A percentile compares a stretch with the other conserved stretches of the same genome.
phyloP scores from a whole-genome alignment of 495 filamentous ascomycete species.

The Annulohypoxylon maeteangense region DNA sequence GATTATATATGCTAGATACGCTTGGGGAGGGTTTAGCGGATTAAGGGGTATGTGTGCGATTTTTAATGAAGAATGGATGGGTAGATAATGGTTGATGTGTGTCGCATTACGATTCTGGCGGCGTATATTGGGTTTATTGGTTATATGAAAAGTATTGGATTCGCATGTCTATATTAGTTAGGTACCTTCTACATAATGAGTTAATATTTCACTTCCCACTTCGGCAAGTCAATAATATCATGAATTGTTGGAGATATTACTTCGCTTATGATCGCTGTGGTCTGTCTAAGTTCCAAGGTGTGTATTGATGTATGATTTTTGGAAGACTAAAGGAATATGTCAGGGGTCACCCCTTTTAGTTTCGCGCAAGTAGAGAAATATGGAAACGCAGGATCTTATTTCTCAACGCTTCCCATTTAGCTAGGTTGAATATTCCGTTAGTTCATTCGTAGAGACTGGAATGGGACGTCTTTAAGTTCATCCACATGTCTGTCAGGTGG shows the following conservation, averaged over 20 bases:
- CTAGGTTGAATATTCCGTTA: too few species aligned
- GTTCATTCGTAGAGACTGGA: too few species aligned
- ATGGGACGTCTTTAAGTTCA: too few species aligned
- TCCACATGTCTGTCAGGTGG: too few species aligned
- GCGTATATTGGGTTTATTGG: not conserved
- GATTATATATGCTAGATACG: slow-evolving; percentile 13
- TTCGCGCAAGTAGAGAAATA: not conserved
- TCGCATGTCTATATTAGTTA: not conserved
- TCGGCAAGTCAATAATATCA: not conserved
- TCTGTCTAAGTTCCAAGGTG: not conserved
- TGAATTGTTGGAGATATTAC: not conserved
- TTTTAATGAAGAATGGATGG: too few species aligned
- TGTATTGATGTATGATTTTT: not conserved
- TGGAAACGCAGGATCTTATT: too few species aligned
- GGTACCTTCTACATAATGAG: not conserved
- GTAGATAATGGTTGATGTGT: not conserved
- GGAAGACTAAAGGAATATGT: too few species aligned
- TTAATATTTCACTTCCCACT: not conserved
- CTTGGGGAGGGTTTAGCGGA: not conserved
- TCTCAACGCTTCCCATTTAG: too few species aligned
- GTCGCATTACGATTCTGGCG: not conserved
- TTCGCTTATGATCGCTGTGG: not conserved
- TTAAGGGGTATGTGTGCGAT: not conserved
- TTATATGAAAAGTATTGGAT: not conserved
- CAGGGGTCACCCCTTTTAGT: not conserved